These are phyloP conservation scores for Suillus discolor DNA, from an alignment of 768 basidiomycete genomes.

Conservation along the genomic window DNA sequence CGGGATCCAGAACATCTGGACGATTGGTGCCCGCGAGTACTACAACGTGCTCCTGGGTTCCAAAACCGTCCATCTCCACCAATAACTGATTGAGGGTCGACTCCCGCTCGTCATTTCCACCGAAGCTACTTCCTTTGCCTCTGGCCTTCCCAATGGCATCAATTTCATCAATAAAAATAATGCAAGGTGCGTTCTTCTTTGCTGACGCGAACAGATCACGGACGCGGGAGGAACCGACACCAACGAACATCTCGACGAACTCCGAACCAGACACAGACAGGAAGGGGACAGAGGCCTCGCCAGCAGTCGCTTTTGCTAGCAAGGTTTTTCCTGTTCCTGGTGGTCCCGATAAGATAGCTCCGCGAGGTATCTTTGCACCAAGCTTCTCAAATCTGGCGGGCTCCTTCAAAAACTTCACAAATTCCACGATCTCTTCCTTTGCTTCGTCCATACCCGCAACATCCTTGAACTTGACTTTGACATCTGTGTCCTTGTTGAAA, in stretches of 20 bases:
- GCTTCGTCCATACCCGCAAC: conserved; percentile 99
- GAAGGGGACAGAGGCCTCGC: conserved; percentile 98
- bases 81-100: conserved; percentile 96
- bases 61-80: conserved; percentile 99
- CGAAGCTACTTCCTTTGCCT: conserved; percentile 74
- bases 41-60: conserved; percentile 95
- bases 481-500: conserved; percentile 96
- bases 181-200: conserved; percentile 96
- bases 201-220: conserved; percentile 97
- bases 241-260: conserved; percentile 99
- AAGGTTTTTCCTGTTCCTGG: conserved; percentile 99
- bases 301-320: conserved; percentile 97
- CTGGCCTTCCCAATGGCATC: conserved; percentile 98
- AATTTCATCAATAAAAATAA: conserved; percentile 99
- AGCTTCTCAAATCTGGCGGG: conserved; percentile 93
- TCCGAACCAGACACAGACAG: conserved; percentile 98
- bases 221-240: conserved; percentile 96
- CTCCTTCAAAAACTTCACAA: conserved; percentile 98
- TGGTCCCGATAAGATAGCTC: conserved; percentile 92
- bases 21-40: conserved; percentile 97
- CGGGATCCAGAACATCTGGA: conserved; percentile 93
- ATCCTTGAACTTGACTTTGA: conserved; percentile 92
- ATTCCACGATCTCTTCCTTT: conserved; percentile 99
- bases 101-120: conserved; percentile 97
- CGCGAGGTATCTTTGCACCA: conserved; percentile 96